Percentiles rank a stretch among this genome's conserved stretches.
phyloP scores from a whole-genome alignment of 208 protist species.

The Leishmania aethiopica region DNA sequence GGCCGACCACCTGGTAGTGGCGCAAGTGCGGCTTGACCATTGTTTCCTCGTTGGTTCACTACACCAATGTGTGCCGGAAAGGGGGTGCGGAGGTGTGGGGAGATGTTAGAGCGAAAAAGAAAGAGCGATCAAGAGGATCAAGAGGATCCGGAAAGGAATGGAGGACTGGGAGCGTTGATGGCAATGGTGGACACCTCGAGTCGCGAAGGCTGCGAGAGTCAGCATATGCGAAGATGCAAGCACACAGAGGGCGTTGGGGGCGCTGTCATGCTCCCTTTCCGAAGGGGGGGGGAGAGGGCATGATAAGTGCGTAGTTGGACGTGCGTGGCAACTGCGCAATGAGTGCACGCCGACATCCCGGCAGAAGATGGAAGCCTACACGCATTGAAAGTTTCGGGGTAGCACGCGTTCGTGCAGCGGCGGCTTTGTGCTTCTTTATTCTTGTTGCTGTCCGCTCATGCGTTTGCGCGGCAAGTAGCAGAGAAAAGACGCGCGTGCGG shows the following conservation, averaged over 20 bases:
- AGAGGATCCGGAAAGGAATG: not conserved
- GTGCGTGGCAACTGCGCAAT: not conserved
- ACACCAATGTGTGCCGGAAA: not conserved
- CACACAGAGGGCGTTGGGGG: not conserved
- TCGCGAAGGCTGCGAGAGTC: not conserved
- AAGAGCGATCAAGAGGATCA: not conserved
- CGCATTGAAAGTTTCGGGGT: not conserved
- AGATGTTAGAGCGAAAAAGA: not conserved
- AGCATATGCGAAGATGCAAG: not conserved
- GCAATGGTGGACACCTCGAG: not conserved
- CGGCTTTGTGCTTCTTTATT: not conserved
- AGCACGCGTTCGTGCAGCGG: not conserved
- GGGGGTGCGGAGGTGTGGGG: not conserved
- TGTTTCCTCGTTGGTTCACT: constrained; percentile 4
- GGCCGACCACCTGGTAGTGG: constrained; percentile 96
- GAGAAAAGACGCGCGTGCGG: not conserved
- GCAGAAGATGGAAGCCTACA: not conserved
- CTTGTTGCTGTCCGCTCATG: not conserved
- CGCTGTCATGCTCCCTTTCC: not conserved
- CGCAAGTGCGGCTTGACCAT: constrained; percentile 85
- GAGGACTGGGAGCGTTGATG: not conserved
- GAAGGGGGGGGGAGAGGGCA: not conserved
- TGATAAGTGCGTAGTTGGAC: not conserved
- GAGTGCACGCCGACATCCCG: not conserved
- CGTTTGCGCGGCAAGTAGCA: not conserved